Evolutionary conservation across 1,284 basidiomycete genomes (phyloP).

Genomic region (Wolfiporia cocos): DNA sequence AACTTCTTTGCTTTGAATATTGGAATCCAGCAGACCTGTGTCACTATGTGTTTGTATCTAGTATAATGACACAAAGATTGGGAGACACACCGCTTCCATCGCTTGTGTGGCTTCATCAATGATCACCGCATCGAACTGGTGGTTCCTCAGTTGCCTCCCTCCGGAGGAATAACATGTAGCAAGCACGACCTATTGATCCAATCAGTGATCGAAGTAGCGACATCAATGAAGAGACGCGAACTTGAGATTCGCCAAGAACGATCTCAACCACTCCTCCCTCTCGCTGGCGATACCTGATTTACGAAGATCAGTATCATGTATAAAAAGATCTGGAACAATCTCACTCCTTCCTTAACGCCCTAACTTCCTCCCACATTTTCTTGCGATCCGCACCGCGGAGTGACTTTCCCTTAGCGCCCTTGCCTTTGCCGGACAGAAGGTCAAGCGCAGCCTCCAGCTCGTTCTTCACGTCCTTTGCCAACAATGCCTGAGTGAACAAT

Average conservation of each 20-base stretch:
- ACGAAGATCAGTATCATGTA: background rate
- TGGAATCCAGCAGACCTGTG: conserved; percentile 92
- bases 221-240: conserved; percentile 17
- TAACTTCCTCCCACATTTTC: conserved; percentile 90
- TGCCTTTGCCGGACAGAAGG: conserved; percentile 71
- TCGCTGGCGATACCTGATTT: conserved; percentile 73
- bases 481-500: conserved; percentile 38
- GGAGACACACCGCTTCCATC: conserved; percentile 73
- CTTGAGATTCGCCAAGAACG: conserved; percentile 76
- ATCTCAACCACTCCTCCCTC: conserved; percentile 79
- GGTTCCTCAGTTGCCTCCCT: conserved; percentile 67
- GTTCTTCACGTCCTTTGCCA: conserved; percentile 81
- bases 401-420: conserved; percentile 65
- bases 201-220: conserved; percentile 1
- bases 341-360: conserved; percentile 86
- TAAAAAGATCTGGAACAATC: conserved; percentile 16
- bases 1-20: conserved; percentile 86
- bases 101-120: conserved; percentile 98
- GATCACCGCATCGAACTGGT: conserved; percentile 85
- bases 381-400: conserved; percentile 75
- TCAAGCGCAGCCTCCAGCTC: conserved; percentile 73
- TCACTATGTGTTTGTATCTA: background rate
- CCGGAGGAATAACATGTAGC: conserved; percentile 93
- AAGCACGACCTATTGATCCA: conserved; percentile 61
- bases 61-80: background rate